Base-by-base conservation (phyloP, 2,329 filamentous ascomycete species). In the Aureobasidium musti region DNA sequence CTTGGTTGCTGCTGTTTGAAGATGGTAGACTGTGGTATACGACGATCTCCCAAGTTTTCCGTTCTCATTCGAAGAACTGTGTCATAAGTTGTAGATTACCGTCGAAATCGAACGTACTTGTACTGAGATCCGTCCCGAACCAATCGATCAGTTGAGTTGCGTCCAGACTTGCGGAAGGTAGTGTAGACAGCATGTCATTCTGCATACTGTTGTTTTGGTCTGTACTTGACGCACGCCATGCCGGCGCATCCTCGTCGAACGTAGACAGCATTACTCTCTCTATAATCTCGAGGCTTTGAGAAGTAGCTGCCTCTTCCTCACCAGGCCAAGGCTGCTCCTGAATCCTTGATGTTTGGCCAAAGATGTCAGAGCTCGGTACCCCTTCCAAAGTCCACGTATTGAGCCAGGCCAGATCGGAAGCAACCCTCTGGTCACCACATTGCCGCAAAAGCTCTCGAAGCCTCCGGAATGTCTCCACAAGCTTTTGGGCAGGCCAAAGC, bases 51-150 rank as follows among this genome's bases (percentile, higher is more conserved):
- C 5, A 13, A 11, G 13, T 10, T 14, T 47, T 21, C 5, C 28
- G 8, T n/a, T 23, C 33, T 56, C 14, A 41, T 5, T 28, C 21
- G 21, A 56, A 26, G 8, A 39, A 41, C 1, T 39, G 57, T 33
- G 47, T 47, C 39, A 49, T 47, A 23, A 28, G 14, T 23, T 61
- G 57, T 17, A 61, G 28, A 26, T 61, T 37, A 1, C 57, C 57
- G 1, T 61, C 57, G 3, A 61, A 61, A 21, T 61, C 57, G 14
- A 61, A 61, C 3, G 57, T 61, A 41, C 57, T 61, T 19, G 57
- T 47, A 13, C 47, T 5, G 39, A 61, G 26, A 49, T 61, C 30
- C 8, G 57, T 45, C 6, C 30, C 57, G 30, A 61, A 37, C 57
- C 57, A 61, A 33, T 49, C 30, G 14, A 23, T 11, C 7, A 61